Evolutionary conservation across 192 early-diverging fungal species (phyloP), one percentile per base, ranked within the genome.

Genomic region (Coemansia sp.): DNA sequence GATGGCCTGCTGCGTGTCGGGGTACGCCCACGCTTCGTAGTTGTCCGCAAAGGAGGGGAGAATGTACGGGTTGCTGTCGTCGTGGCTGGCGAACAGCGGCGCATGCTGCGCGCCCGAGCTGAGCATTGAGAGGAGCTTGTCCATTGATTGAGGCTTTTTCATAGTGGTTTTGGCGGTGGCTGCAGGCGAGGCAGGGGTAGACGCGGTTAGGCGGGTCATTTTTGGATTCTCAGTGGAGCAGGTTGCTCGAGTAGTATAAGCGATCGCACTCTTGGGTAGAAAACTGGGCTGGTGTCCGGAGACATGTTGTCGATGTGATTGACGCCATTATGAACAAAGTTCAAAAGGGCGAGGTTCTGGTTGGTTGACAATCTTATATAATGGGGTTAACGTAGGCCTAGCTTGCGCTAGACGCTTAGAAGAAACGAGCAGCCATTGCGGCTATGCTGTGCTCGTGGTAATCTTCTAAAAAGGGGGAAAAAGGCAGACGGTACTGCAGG

Each of bases 261-360:
- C 71, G 69, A 61, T 71, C 46, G 58, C 69, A 72, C 69, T 78
- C 75, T 31, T 47, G 38, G 43, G 75, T 68, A 35, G 60, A 18
- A 14, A 62, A 70, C 33, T 78, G 54, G 46, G 51, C 44, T 28
- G 19, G 48, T 71, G 75, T 78, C 75, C 75, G 69, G 55, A 61
- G 71, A 80, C 77, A 80, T 79, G 56, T 44, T 59, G 49, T 31
- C 33, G 25, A 62, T 50, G 63, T 56, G 22, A 40, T 58, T 48
- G 63, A 80, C 71, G 77, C 67, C 77, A 80, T 80, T 49, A 58
- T 78, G 75, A 78, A 71, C 75, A 71, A 64, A 60, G 63, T 63
- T 71, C 61, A 63, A 32, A 54, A 68, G 38, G 62, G 61, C 61
- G 64, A 31, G 11, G 32, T 51, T 29, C 46, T 71, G 58, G 54